phyloP scores from a whole-genome alignment of 169 alveolate genomes.

The Plasmodium billcollinsi region DNA sequence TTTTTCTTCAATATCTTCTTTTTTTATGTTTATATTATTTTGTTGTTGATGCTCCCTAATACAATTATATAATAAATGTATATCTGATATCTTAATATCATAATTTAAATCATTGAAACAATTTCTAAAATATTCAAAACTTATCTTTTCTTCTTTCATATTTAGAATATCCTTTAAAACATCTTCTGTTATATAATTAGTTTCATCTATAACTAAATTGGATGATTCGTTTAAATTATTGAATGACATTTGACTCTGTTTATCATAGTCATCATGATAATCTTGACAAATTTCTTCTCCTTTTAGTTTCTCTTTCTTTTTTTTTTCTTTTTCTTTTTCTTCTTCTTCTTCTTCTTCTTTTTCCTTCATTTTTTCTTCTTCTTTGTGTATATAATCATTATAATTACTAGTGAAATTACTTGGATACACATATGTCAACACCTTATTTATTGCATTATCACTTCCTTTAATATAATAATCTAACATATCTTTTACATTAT shows the following conservation, averaged over 20 bases:
- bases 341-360: neutral
- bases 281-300: neutral
- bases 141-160: slow-evolving; percentile 48
- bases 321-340: neutral
- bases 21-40: neutral
- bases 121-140: slow-evolving; percentile 33
- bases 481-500: neutral
- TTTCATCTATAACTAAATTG: slow-evolving; percentile 28
- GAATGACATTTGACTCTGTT: neutral
- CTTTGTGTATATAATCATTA: neutral
- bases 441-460: no score
- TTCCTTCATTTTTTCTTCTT: neutral
- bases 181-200: slow-evolving; percentile 61
- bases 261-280: slow-evolving; percentile 5
- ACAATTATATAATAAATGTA: slow-evolving; percentile 24
- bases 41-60: neutral
- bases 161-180: slow-evolving; percentile 37
- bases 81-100: slow-evolving; percentile 8
- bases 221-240: slow-evolving; percentile 16
- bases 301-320: neutral
- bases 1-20: neutral
- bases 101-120: slow-evolving; percentile 37
- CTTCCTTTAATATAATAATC: no score
- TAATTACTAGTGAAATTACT: neutral
- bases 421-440: neutral